Percentiles rank a stretch among this genome's conserved stretches.
These are phyloP conservation scores for Hortaea sp. DNA, from an alignment of 2,329 filamentous ascomycete genomes.

Conservation along the genomic window DNA sequence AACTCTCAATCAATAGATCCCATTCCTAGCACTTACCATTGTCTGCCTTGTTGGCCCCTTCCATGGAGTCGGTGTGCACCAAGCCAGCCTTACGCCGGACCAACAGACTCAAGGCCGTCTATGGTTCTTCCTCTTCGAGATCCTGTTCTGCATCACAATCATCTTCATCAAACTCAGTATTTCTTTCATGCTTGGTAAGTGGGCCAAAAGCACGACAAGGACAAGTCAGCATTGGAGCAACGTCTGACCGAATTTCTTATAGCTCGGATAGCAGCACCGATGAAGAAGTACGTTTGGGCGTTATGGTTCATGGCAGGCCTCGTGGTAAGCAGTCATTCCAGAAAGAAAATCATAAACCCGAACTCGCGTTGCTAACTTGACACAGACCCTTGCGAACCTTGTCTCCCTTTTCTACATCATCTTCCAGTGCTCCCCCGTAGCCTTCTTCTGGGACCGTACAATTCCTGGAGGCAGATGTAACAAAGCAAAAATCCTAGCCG, in stretches of 20 bases:
- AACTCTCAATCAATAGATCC: constrained; percentile 7
- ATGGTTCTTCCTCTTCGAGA: constrained; percentile 30
- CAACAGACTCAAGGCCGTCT: constrained; percentile 16
- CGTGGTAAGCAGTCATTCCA: constrained; percentile 14
- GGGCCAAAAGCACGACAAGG: too few relatives aligned
- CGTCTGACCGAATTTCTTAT: not conserved
- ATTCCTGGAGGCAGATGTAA: constrained; percentile 21
- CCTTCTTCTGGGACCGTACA: constrained; percentile 18
- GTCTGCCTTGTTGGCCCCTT: constrained; percentile 22
- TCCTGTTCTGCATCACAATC: constrained; percentile 28
- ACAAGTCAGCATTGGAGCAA: too few relatives aligned
- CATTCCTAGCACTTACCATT: constrained; percentile 19
- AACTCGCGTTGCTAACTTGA: not conserved
- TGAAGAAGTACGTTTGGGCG: constrained; percentile 17
- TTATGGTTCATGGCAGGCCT: constrained; percentile 22
- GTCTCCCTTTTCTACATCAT: constrained; percentile 27
- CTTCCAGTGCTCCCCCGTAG: constrained; percentile 26
- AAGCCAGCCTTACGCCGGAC: constrained; percentile 10
- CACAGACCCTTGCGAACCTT: not conserved
- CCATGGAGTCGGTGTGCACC: constrained; percentile 24
- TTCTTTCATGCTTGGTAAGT: constrained; percentile 21
- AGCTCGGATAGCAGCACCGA: constrained; percentile 23
- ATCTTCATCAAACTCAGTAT: constrained; percentile 30
- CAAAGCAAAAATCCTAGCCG: constrained; percentile 15
- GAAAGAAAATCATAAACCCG: constrained; percentile 13